Base-by-base conservation (phyloP, 2,329 filamentous ascomycete genomes). In the Nemania sp. region DNA sequence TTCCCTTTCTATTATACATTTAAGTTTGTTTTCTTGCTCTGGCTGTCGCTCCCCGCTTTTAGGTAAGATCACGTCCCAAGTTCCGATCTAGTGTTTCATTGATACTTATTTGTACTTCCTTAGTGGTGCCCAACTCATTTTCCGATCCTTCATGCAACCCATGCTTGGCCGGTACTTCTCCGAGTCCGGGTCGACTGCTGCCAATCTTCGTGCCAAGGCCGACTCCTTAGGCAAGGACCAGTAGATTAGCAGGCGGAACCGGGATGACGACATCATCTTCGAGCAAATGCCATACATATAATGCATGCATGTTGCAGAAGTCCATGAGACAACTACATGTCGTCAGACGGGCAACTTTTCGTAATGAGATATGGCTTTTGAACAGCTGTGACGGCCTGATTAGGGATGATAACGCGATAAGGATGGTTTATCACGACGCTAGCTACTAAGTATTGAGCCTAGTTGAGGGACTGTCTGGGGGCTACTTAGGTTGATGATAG, bases 1-100 rank as follows among this genome's bases (percentile, higher is more conserved):
- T 93, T 97, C 86, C 92, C 96, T 79, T 99, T 99, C 87, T 99
- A 99, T 92, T 99, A 93, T 85, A 95, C 94, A 80, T 98, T 99
- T 92, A 99, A 99, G 89, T 98, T 99, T 80, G 86, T 97, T 79
- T 92, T 98, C 81, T 88, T 98, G 77, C 90, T 99, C 81, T 99
- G 96, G 96, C 94, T 99, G 85, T 90, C 95, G 76, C 93, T 99
- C 78, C 96, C 96, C 81, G 88, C 93, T 82, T 98, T 97, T 86
- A 87, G 87, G 95, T 98, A 91, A 80, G 91, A 64, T 20, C 47
- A 29, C 3, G 43, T 29, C 15, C 32, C 41, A 56, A 10, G 10
- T n/a, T 51, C 20, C 7, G 1, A 22, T 4, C 1, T 22, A 4
- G 8, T 26, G 10, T 56, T 15, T 26, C 57, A 63, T 64, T 58